A percentile compares a stretch with the other conserved stretches of the same genome.
Evolutionary conservation across 2,329 filamentous ascomycete species (phyloP).

Genomic region (Mariannaea elegans): DNA sequence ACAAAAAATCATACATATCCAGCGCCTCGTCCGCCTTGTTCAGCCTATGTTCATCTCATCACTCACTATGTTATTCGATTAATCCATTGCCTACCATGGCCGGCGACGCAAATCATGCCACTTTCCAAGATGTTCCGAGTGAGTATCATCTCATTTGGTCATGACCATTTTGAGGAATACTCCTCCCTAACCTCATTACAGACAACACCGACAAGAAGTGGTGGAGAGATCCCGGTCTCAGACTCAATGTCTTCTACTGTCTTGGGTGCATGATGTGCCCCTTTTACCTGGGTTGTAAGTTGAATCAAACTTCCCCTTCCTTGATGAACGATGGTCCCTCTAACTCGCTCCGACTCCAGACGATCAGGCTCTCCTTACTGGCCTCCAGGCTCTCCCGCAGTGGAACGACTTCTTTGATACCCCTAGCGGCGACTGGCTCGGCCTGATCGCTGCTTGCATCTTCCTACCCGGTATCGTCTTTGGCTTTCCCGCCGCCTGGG

Average conservation of each 20-base stretch:
- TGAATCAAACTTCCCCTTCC: neutral
- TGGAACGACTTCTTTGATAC: conserved; percentile 30
- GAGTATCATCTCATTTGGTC: too few relatives aligned
- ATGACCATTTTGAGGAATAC: too few relatives aligned
- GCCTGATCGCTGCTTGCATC: conserved; percentile 24
- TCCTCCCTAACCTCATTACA: too few relatives aligned
- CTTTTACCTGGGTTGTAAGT: conserved; percentile 20
- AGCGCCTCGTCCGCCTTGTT: too few relatives aligned
- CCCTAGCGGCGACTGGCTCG: conserved; percentile 21
- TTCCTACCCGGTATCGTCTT: conserved; percentile 29
- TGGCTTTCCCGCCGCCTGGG: conserved; percentile 24
- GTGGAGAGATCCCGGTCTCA: conserved; percentile 23
- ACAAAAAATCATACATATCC: too few relatives aligned
- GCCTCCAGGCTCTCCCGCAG: conserved; percentile 21
- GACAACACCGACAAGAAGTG: conserved; percentile 28
- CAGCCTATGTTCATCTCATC: too few relatives aligned
- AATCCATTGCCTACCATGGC: too few relatives aligned
- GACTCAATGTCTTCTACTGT: conserved; percentile 28
- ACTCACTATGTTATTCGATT: too few relatives aligned
- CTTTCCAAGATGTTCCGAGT: too few relatives aligned
- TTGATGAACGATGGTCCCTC: neutral
- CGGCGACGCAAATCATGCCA: too few relatives aligned
- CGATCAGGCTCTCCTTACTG: conserved; percentile 21
- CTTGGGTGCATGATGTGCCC: conserved; percentile 29
- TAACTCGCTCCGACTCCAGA: neutral